These are phyloP conservation scores for Pichia rugopelliculosa DNA, from an alignment of 805 yeast species.

Conservation along the genomic window DNA sequence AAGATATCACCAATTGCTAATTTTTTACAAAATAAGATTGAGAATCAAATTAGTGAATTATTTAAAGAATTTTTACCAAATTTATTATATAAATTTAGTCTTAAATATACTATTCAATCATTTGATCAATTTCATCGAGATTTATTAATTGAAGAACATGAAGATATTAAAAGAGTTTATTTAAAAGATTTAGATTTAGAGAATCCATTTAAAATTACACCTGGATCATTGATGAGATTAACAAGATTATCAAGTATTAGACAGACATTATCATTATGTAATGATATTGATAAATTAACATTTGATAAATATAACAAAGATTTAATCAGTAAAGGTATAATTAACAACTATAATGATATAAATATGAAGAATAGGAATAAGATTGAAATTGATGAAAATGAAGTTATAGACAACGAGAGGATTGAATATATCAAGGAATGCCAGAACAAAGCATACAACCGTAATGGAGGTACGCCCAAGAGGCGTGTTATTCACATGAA, in stretches of 20 bases:
- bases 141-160: conserved; percentile 26
- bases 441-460: conserved; percentile 37
- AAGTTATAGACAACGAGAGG: background rate
- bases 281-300: conserved; percentile 24
- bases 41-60: conserved; percentile 67
- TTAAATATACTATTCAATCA: conserved; percentile 47
- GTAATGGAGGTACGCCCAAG: conserved; percentile 12
- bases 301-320: conserved; percentile 29
- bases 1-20: conserved; percentile 76
- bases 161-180: conserved; percentile 31
- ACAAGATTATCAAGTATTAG: conserved; percentile 66
- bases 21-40: conserved; percentile 76
- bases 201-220: conserved; percentile 48
- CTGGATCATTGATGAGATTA: conserved; percentile 60
- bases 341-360: conserved; percentile 17
- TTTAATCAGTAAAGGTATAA: conserved; percentile 27
- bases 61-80: conserved; percentile 82
- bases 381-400: conserved; percentile 22
- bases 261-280: conserved; percentile 65
- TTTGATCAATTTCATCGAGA: conserved; percentile 32
- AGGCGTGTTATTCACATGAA: background rate
- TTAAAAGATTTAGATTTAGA: conserved; percentile 48
- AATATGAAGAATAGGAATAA: conserved; percentile 27
- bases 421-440: conserved; percentile 32
- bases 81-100: conserved; percentile 65